Evolutionary conservation across 192 early-diverging fungal species (phyloP).

Genomic region (Rhizophlyctis rosea): DNA sequence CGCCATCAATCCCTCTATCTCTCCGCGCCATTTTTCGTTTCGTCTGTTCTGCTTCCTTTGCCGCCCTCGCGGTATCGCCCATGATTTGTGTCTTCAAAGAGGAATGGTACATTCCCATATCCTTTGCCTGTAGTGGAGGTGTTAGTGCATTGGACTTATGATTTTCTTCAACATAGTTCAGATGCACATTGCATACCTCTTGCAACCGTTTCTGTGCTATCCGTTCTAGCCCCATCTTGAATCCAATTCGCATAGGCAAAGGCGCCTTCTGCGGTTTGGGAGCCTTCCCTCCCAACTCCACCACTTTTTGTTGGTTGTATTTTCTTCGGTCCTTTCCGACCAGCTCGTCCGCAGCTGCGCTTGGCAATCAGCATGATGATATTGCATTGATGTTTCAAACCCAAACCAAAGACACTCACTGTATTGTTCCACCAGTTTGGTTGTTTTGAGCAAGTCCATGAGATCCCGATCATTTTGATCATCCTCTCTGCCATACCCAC

Average conservation of each 20-base stretch:
- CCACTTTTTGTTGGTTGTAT: conserved; percentile 30
- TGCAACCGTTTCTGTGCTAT: conserved; percentile 36
- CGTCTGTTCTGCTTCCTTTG: conserved; percentile 6
- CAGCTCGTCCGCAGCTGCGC: conserved; percentile 32
- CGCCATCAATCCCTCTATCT: conserved; percentile 24
- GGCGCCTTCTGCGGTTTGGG: conserved; percentile 33
- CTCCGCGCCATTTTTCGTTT: conserved; percentile 8
- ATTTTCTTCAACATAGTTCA: conserved; percentile 2
- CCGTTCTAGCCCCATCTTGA: conserved; percentile 27
- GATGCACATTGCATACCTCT: conserved; percentile 12
- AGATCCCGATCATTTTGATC: conserved; percentile 47
- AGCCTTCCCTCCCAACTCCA: conserved; percentile 39
- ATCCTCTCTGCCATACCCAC: too few species aligned
- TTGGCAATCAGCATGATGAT: too few species aligned
- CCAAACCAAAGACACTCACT: too few species aligned
- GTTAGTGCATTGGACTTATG: not conserved
- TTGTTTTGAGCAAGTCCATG: conserved; percentile 40
- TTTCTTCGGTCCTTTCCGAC: conserved; percentile 43
- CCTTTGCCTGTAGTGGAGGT: conserved; percentile 31
- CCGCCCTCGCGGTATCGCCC: too few species aligned
- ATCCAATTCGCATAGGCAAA: too few species aligned
- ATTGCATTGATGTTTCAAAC: too few species aligned
- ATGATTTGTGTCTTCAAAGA: conserved; percentile 34
- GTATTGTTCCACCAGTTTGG: conserved; percentile 48
- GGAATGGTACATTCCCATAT: conserved; percentile 42